Evolutionary conservation across 176 grass and related monocot species (phyloP).

Genomic region (Cenchrus fungigraminus): DNA sequence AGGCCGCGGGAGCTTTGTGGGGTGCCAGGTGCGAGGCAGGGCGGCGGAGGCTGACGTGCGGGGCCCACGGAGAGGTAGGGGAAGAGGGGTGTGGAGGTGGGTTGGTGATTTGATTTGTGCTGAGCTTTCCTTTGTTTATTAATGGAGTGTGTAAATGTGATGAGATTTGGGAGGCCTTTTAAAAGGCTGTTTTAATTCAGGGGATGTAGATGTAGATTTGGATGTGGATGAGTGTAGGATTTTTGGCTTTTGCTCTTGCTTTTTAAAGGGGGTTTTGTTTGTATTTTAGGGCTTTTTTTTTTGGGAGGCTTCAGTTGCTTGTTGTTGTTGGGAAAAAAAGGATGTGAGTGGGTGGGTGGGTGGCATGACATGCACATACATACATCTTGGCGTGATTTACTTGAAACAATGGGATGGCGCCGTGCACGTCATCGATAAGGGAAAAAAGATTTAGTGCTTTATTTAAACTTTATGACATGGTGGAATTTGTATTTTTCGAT

Average conservation of each 20-base stretch:
- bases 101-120: slow-evolving; percentile 39
- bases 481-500: background rate
- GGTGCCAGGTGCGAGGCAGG: slow-evolving; percentile 31
- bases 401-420: background rate
- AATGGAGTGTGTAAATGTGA: slow-evolving; percentile 26
- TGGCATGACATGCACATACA: background rate
- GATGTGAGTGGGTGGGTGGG: background rate
- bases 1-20: slow-evolving; percentile 20
- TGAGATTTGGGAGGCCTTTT: slow-evolving; percentile 36
- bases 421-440: background rate
- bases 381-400: background rate
- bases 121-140: background rate
- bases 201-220: slow-evolving; percentile 8
- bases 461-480: too few species aligned
- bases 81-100: background rate
- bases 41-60: slow-evolving; percentile 33
- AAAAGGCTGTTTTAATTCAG: background rate
- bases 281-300: background rate
- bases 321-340: background rate
- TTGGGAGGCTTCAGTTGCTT: background rate
- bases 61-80: background rate
- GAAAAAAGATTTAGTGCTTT: background rate
- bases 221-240: background rate
- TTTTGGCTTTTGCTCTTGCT: background rate
- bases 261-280: background rate